Conservation (phyloP, 1,284 basidiomycete genomes). For the Butyriboletus appendiculatus region DNA sequence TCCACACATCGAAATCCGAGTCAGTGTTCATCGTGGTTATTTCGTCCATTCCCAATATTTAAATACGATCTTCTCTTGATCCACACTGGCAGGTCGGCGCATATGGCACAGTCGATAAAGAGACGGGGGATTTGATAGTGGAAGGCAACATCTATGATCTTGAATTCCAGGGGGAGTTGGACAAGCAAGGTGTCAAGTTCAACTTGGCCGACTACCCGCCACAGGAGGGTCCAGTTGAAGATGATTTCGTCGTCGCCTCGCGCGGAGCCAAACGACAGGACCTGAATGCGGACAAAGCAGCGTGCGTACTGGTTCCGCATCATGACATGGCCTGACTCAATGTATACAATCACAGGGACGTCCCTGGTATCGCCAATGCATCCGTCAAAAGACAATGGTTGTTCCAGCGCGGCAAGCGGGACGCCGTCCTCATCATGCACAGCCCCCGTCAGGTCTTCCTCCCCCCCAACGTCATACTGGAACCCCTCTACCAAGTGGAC, state of each 20-base stretch:
- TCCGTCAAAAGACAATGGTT: conserved; percentile 23
- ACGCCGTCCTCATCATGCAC: conserved; percentile 26
- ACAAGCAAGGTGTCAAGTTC: conserved; percentile 13
- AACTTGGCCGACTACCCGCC: conserved; percentile 20
- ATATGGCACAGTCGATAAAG: conserved; percentile 26
- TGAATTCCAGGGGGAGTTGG: conserved; percentile 22
- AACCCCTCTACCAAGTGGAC: conserved; percentile 21
- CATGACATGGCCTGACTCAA: neutral
- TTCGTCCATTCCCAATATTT: neutral
- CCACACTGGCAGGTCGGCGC: conserved; percentile 23
- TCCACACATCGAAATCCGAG: conserved; percentile 18
- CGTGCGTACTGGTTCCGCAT: conserved; percentile 10
- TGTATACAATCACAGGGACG: conserved; percentile 1
- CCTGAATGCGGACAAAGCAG: neutral
- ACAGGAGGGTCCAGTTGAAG: conserved; percentile 17
- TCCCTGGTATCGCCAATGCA: conserved; percentile 6
- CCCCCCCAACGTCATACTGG: conserved; percentile 16
- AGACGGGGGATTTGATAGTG: conserved; percentile 18
- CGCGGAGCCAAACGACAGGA: conserved; percentile 9
- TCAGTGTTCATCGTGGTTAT: conserved; percentile 5
- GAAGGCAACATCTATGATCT: conserved; percentile 33
- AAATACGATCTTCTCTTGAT: neutral
- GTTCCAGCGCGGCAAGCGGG: conserved; percentile 18
- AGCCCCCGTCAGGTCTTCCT: conserved; percentile 20
- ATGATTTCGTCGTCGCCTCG: conserved; percentile 24